Conservation (phyloP, 345 rosid genomes). For the Boechera retrofracta region DNA sequence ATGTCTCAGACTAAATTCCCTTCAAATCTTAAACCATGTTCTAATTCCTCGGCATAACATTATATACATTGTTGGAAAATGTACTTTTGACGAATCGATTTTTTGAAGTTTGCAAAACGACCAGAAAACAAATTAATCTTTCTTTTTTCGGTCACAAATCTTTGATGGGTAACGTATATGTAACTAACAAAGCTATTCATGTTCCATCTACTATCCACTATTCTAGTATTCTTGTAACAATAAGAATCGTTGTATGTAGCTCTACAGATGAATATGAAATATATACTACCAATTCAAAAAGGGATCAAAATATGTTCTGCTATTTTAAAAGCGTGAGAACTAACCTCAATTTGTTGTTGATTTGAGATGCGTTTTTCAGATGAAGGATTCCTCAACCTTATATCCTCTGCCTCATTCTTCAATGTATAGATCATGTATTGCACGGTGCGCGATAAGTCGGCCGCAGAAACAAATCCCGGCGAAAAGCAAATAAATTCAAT, state of each 20-base stretch:
- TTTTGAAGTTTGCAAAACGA: too few relatives aligned
- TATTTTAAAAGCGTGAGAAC: conserved; percentile 3
- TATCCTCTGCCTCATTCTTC: conserved; percentile 12
- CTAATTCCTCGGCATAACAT: conserved; percentile 14
- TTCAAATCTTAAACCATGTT: conserved; percentile 4
- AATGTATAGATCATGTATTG: not conserved
- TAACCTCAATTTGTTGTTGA: conserved; percentile 5
- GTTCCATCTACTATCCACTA: not conserved
- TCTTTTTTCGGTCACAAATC: not conserved
- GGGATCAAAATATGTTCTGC: not conserved
- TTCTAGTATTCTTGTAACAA: conserved; percentile 7
- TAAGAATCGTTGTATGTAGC: not conserved
- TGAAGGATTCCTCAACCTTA: not conserved
- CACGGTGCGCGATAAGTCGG: not conserved
- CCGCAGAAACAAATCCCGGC: not conserved
- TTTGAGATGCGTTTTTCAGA: not conserved
- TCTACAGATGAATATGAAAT: conserved; percentile 7
- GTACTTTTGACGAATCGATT: too few relatives aligned
- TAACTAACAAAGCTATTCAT: conserved; percentile 11
- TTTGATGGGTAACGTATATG: not conserved
- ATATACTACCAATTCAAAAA: not conserved
- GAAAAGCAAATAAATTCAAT: not conserved
- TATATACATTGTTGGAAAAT: not conserved
- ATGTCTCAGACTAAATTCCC: conserved; percentile 20
- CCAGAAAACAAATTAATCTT: not conserved